Percentiles rank a stretch among this genome's conserved stretches.
These are phyloP conservation scores for Boechera retrofracta DNA, from an alignment of 345 rosid genomes.

Conservation along the genomic window DNA sequence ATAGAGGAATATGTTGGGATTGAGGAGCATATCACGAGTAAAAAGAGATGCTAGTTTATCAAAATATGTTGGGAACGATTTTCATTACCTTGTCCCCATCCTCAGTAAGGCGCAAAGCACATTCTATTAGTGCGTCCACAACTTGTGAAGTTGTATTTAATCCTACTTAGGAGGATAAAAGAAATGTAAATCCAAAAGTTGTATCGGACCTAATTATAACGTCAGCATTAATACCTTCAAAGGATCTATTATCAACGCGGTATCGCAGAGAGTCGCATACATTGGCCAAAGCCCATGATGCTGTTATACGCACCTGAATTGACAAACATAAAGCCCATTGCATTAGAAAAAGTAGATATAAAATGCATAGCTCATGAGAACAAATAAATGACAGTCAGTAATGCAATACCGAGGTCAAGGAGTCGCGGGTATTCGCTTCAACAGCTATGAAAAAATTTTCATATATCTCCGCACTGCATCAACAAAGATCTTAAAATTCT, in stretches of 20 bases:
- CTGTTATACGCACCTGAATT: constrained; percentile 81
- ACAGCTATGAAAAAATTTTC: constrained; percentile 74
- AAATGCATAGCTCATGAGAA: constrained; percentile 21
- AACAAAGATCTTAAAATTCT: constrained; percentile 45
- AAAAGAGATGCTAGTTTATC: constrained; percentile 8
- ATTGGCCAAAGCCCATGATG: constrained; percentile 98
- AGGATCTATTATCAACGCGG: constrained; percentile 54
- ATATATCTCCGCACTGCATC: constrained; percentile 77
- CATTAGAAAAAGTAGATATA: constrained; percentile 27
- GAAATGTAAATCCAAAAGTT: constrained; percentile 17
- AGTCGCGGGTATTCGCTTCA: constrained; percentile 71
- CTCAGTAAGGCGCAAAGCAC: constrained; percentile 77
- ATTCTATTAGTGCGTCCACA: constrained; percentile 56
- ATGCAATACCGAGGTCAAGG: constrained; percentile 68
- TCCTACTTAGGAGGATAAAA: constrained; percentile 45
- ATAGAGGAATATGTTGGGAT: background rate
- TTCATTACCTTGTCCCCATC: constrained; percentile 91
- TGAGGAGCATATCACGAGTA: constrained; percentile 11
- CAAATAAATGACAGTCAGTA: constrained; percentile 20
- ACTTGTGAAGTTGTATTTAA: constrained; percentile 42
- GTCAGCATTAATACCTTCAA: constrained; percentile 37
- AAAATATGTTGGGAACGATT: constrained; percentile 2
- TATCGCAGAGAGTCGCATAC: constrained; percentile 77
- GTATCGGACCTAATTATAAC: constrained; percentile 2
- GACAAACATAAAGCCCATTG: constrained; percentile 35